Evolutionary conservation across 805 yeast genomes (phyloP), one percentile per base, ranked within the genome.

Genomic region (Teunomyces panamensis): DNA sequence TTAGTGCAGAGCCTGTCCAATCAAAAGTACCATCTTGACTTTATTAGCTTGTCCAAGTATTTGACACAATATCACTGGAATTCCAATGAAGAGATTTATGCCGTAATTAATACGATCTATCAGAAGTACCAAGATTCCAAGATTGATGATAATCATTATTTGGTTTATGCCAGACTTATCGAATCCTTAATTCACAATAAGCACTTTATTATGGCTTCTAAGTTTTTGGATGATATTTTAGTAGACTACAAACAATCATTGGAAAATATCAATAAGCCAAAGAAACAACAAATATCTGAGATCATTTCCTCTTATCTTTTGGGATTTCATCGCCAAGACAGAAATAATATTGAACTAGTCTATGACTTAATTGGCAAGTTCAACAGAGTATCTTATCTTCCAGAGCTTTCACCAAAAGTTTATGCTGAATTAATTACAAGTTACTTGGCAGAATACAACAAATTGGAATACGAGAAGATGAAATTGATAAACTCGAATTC

Each of bases 221-320:
- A 75, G 49, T 74, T 84, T 47, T 65, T 86, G 55, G 87, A 85
- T 57, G 68, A 73, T 35, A 68, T 84, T 5, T 60, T 85, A 36
- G 54, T 69, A 0, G 77, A 78, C 39, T 73, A 73, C 54, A 71
- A 70, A 55, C 56, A 62, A 17, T 63, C 64, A 7, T 48, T 57
- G 24, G 34, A 50, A 10, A 34, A 45, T 27, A 39, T 45, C 27
- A 45, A 43, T 4, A 55, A 47, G 30, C 47, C 61, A 4, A 42
- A 54, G 3, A 63, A 63, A 39, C 13, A 9, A 2, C 67, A 69
- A 46, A 65, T 79, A 17, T 67, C 77, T 1, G 44, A 62, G 37
- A 57, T 81, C 8, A 54, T 80, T 30, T 73, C 83, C 2, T 63
- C 69, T 9, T 81, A 76, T 42, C 30, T 53, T 34, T 42, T 41